Evolutionary conservation across 169 alveolate species (phyloP).

Genomic region (Plasmodium fragile): DNA sequence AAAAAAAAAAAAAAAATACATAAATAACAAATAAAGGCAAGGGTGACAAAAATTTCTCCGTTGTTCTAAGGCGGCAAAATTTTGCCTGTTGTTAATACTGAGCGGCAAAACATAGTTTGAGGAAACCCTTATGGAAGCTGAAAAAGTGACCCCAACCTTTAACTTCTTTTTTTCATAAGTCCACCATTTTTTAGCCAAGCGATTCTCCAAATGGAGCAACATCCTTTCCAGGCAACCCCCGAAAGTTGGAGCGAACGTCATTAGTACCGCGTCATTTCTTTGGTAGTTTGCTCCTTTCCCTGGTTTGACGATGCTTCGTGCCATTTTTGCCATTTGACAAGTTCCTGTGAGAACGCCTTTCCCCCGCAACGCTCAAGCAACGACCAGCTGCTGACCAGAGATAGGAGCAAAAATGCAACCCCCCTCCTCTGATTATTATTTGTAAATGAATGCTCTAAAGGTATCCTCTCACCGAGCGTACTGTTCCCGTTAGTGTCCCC

Average conservation of each 20-base stretch:
- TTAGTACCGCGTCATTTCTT: not conserved
- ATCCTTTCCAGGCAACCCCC: not conserved
- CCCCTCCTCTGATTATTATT: not conserved
- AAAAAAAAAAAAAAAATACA: too few relatives aligned
- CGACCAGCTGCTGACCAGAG: not conserved
- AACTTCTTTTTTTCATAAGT: not conserved
- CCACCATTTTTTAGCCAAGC: not conserved
- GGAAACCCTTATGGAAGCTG: not conserved
- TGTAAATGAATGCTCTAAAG: not conserved
- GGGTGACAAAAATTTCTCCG: not conserved
- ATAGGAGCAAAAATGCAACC: not conserved
- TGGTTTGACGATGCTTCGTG: not conserved
- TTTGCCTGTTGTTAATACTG: not conserved
- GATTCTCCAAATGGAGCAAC: not conserved
- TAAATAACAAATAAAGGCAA: not conserved
- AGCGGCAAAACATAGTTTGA: not conserved
- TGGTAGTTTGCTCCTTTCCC: not conserved
- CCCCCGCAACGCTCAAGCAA: not conserved
- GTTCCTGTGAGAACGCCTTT: not conserved
- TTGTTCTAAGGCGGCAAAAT: too few relatives aligned
- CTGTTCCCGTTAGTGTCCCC: not conserved
- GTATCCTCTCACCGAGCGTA: not conserved
- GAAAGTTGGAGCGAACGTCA: not conserved
- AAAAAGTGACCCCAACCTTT: not conserved
- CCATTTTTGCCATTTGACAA: not conserved